Evolutionary conservation across 1,284 basidiomycete species (phyloP).

Genomic region (Ceratobasidium theobromae): DNA sequence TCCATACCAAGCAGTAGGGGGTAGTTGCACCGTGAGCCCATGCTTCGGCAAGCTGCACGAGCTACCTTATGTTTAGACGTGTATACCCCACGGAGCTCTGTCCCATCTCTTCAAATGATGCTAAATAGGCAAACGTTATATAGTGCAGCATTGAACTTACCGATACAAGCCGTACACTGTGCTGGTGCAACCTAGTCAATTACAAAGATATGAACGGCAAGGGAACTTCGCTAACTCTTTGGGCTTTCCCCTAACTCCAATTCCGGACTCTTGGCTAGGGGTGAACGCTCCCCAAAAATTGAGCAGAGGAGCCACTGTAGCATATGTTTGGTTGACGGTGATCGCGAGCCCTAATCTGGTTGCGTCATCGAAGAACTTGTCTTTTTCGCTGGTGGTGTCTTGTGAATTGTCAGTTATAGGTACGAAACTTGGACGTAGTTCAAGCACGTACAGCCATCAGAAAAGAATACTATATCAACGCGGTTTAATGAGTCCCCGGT

Average conservation of each 20-base stretch:
- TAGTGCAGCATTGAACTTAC: background rate
- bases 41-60: slow-evolving; percentile 63
- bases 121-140: slow-evolving; percentile 44
- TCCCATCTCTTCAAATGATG: slow-evolving; percentile 74
- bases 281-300: slow-evolving; percentile 84
- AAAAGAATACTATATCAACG: slow-evolving; percentile 77
- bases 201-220: background rate
- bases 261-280: slow-evolving; percentile 73
- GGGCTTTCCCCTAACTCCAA: slow-evolving; percentile 67
- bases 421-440: background rate
- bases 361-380: slow-evolving; percentile 71
- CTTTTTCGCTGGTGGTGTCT: slow-evolving; percentile 64
- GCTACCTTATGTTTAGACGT: slow-evolving; percentile 68
- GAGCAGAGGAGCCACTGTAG: slow-evolving; percentile 70
- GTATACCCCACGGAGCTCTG: slow-evolving; percentile 77
- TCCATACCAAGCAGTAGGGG: slow-evolving; percentile 70
- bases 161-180: slow-evolving; percentile 45
- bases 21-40: slow-evolving; percentile 71
- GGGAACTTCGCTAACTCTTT: slow-evolving; percentile 54
- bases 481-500: slow-evolving; percentile 66
- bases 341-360: slow-evolving; percentile 66
- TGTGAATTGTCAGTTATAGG: background rate
- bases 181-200: slow-evolving; percentile 10
- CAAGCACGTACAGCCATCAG: slow-evolving; percentile 74
- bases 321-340: slow-evolving; percentile 72